Evolutionary conservation across 1,139 yeast species (phyloP).

Genomic region (Insectozyma bohioensis): DNA sequence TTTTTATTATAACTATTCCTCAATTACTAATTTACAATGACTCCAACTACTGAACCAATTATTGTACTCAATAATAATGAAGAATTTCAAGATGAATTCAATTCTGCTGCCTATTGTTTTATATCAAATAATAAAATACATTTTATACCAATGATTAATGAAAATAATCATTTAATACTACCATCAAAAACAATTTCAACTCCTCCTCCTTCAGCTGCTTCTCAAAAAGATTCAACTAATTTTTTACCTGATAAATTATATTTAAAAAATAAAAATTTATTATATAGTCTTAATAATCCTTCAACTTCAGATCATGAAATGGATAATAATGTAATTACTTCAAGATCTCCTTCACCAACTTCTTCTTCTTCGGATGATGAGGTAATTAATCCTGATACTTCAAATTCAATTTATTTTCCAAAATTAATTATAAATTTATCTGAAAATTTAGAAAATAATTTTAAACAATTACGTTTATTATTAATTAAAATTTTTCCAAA

Average conservation of each 20-base stretch:
- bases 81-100: conserved; percentile 1
- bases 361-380: conserved; percentile 15
- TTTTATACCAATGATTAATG: conserved; percentile 32
- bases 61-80: too few relatives aligned
- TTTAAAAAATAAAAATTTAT: conserved; percentile 35
- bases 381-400: conserved; percentile 13
- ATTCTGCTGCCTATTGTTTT: conserved; percentile 38
- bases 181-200: conserved; percentile 9
- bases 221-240: conserved; percentile 15
- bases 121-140: conserved; percentile 38
- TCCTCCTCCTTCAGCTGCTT: conserved; percentile 3
- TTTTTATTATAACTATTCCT: too few relatives aligned
- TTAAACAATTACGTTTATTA: conserved; percentile 32
- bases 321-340: conserved; percentile 17
- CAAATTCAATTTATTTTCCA: conserved; percentile 42
- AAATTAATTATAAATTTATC: conserved; percentile 34
- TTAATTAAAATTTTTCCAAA: conserved; percentile 35
- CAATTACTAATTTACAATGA: too few relatives aligned
- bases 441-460: conserved; percentile 30
- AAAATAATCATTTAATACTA: neutral
- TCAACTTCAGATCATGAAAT: conserved; percentile 41
- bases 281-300: conserved; percentile 46
- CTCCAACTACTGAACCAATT: too few relatives aligned
- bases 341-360: conserved; percentile 16
- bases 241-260: conserved; percentile 25